phyloP scores from a whole-genome alignment of 1,284 basidiomycete species.

The Trametes hirsuta region DNA sequence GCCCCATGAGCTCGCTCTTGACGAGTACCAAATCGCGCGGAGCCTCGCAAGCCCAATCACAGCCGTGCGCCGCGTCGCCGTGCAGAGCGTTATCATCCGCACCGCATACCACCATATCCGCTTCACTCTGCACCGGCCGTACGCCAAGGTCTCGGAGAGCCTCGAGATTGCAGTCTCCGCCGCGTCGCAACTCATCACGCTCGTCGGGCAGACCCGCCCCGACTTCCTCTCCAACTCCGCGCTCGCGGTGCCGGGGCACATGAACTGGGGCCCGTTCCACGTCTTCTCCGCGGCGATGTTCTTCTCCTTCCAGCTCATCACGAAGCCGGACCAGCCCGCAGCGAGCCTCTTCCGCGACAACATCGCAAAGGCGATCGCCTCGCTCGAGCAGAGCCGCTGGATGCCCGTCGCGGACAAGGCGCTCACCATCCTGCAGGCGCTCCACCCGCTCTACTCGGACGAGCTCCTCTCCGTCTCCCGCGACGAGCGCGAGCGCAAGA shows the following conservation, averaged over 20 bases:
- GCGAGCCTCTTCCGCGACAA: conserved; percentile 72
- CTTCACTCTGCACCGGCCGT: conserved; percentile 80
- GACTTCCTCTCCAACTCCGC: conserved; percentile 71
- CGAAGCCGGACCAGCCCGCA: conserved; percentile 75
- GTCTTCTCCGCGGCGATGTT: conserved; percentile 85
- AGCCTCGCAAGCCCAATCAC: conserved; percentile 63
- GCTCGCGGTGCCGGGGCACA: conserved; percentile 74
- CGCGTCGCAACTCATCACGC: conserved; percentile 75
- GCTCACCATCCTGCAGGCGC: conserved; percentile 64
- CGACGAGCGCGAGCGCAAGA: conserved; percentile 61
- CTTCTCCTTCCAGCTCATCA: conserved; percentile 82
- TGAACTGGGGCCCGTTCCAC: conserved; percentile 82
- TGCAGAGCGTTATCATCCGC: conserved; percentile 77
- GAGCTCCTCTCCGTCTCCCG: conserved; percentile 48
- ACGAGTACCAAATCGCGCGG: conserved; percentile 71
- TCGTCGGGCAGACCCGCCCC: conserved; percentile 61
- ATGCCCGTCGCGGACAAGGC: conserved; percentile 73
- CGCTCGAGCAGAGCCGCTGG: conserved; percentile 64
- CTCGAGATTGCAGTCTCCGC: conserved; percentile 73
- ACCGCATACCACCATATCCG: conserved; percentile 78
- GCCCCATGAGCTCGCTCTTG: conserved; percentile 71
- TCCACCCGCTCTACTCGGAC: conserved; percentile 69
- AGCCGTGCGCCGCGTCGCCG: conserved; percentile 61
- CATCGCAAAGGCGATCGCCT: conserved; percentile 66
- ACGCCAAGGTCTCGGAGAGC: conserved; percentile 63